phyloP scores from a whole-genome alignment of 345 rosid species.

The Citrus reticulata region DNA sequence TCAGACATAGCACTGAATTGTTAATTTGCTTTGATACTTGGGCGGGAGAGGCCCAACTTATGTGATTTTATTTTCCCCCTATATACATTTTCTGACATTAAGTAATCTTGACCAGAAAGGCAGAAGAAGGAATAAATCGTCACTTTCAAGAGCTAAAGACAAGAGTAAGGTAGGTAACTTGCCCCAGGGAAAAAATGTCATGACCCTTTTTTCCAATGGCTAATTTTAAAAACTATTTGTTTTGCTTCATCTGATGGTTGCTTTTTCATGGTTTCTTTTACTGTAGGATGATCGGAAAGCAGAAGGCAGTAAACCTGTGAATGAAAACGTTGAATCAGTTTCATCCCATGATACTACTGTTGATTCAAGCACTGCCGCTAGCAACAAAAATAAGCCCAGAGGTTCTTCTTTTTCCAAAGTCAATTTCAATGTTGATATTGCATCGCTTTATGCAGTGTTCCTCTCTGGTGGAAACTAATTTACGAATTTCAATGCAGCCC shows the following conservation, averaged over 20 bases:
- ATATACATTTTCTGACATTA: slow-evolving; percentile 2
- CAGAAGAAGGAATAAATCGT: slow-evolving; percentile 14
- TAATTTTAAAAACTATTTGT: neutral
- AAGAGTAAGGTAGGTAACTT: slow-evolving; percentile 14
- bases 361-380: slow-evolving; percentile 3
- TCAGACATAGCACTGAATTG: neutral
- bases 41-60: neutral
- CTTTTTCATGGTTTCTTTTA: slow-evolving; percentile 11
- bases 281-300: slow-evolving; percentile 18
- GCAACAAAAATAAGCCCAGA: slow-evolving; percentile 11
- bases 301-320: slow-evolving; percentile 11
- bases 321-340: slow-evolving; percentile 19
- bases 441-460: neutral
- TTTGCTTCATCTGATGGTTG: neutral
- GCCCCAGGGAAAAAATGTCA: neutral
- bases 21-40: neutral
- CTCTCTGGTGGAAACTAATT: neutral
- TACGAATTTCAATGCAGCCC: slow-evolving; percentile 12
- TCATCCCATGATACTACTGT: slow-evolving; percentile 4
- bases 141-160: slow-evolving; percentile 1
- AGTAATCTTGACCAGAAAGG: slow-evolving; percentile 10
- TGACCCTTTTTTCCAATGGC: too few species aligned
- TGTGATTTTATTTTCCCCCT: neutral
- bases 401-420: slow-evolving; percentile 7
- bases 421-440: neutral